These are phyloP conservation scores for Exserohilum rostratum DNA, from an alignment of 2,329 filamentous ascomycete genomes.

Conservation along the genomic window DNA sequence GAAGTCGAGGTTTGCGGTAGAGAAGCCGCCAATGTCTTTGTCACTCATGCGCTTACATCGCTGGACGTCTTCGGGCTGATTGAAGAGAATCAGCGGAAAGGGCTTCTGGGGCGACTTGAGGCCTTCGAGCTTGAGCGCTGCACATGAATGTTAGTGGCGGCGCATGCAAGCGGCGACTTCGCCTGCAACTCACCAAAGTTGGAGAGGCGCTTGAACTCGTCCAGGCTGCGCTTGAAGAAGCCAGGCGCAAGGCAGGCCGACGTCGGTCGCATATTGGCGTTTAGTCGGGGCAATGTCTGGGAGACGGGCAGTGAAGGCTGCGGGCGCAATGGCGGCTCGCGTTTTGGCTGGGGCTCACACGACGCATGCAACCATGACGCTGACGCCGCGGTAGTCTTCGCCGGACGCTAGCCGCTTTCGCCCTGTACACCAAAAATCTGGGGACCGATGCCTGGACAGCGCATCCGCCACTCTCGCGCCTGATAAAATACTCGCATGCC, in stretches of 20 bases:
- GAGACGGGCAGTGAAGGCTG: not conserved
- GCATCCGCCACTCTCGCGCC: constrained; percentile 6
- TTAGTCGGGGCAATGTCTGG: not conserved
- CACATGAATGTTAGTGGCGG: constrained; percentile 32
- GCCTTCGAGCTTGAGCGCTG: constrained; percentile 73
- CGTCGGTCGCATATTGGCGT: constrained; percentile 46
- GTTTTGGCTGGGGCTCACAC: constrained; percentile 12
- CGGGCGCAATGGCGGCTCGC: constrained; percentile 12
- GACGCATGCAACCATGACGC: constrained; percentile 22
- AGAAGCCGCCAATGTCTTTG: constrained; percentile 83
- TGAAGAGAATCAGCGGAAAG: constrained; percentile 69
- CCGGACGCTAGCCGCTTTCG: constrained; percentile 27
- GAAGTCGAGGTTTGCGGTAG: constrained; percentile 73
- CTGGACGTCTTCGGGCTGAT: constrained; percentile 51
- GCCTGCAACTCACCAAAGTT: constrained; percentile 54
- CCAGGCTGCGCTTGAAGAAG: constrained; percentile 64
- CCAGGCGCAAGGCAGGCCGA: constrained; percentile 50
- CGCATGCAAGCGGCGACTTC: constrained; percentile 35
- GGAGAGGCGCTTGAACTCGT: constrained; percentile 64
- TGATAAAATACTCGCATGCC: constrained; percentile 2
- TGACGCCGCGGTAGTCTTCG: constrained; percentile 22
- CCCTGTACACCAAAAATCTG: constrained; percentile 25
- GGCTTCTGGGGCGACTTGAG: constrained; percentile 69
- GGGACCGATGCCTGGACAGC: constrained; percentile 9
- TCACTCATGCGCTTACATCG: constrained; percentile 82